Base-by-base conservation (phyloP, 208 protist species). In the Jaenimonas drosophilae region DNA sequence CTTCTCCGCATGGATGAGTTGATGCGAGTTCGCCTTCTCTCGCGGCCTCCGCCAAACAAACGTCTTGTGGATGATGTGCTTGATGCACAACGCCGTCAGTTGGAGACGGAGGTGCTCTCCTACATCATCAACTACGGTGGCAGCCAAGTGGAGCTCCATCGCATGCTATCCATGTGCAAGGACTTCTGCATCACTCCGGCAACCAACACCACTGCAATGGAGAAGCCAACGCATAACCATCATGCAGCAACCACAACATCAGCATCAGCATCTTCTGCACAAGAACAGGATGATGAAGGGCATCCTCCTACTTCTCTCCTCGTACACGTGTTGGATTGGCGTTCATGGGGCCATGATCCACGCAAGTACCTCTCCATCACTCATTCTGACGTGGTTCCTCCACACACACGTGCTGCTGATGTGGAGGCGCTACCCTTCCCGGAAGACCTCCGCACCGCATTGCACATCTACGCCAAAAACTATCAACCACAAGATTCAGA, bases 21-120 rank as follows among this genome's bases (percentile, higher is more conserved):
- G 14, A 54, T 77, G 3, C 53, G 45, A 9, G 49, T 56, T 24
- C 63, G 73, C 4, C 58, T 82, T n/a, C 55, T 74, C 25, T 42
- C 20, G 37, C 37, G 46, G 14, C 49, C 57, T 2, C 21, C 45
- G 11, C 55, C 49, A n/a, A n/a, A n/a, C 3, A 31, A 54, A 16
- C 31, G 39, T 38, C 42, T 57, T 32, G 23, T 39, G 24, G 54
- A 69, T 30, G 49, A 33, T 11, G 67, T 56, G 11, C 19, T 57
- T n/a, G 51, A 64, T 36, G 37, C 32, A 21, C 63, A 53, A 36
- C 49, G 59, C 19, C 45, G 65, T 20, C 38, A 49, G 2, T 41
- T 32, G 12, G 74, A 83, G 48, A 28, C 31, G 27, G 41, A 62
- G 21, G 47, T 63, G 12, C 55, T 62, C 34, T 29, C 52, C 30